Evolutionary conservation across 108 stramenopile species (phyloP).

Genomic region (Nitzschia palea): DNA sequence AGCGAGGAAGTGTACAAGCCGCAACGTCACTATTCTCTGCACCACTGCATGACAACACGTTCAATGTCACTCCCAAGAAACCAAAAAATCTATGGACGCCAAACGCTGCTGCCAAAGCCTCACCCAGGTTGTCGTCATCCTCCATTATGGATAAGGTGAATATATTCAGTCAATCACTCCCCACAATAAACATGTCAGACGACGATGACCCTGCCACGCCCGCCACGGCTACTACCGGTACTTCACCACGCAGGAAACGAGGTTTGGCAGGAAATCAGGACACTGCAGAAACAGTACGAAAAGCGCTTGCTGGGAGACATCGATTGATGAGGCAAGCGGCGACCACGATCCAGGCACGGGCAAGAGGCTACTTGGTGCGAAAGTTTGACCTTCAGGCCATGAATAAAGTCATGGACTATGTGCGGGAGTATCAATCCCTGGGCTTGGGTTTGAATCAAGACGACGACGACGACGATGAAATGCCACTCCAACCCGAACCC

Average conservation of each 20-base stretch:
- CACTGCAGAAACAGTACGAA: neutral
- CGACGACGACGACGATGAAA: neutral
- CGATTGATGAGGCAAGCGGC: neutral
- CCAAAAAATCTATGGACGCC: neutral
- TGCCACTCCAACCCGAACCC: neutral
- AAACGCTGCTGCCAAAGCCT: neutral
- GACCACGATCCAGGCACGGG: slow-evolving; percentile 18
- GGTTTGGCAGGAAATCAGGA: neutral
- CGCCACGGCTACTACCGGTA: neutral
- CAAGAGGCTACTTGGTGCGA: slow-evolving; percentile 20
- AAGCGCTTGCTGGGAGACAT: slow-evolving; percentile 1
- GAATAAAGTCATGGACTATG: slow-evolving; percentile 6
- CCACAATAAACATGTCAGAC: neutral
- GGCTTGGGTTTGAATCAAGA: neutral
- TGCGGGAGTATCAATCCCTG: slow-evolving; percentile 1
- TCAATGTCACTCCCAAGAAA: neutral
- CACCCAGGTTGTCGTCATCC: neutral
- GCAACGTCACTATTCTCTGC: neutral
- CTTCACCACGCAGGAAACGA: neutral
- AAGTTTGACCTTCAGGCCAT: slow-evolving; percentile 13
- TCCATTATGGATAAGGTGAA: neutral
- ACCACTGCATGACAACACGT: neutral
- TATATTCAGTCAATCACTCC: neutral
- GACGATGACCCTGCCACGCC: neutral
- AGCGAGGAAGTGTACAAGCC: slow-evolving; percentile 2